Base-by-base conservation (phyloP, 2,329 filamentous ascomycete species). In the Lasiodiplodia sp. region DNA sequence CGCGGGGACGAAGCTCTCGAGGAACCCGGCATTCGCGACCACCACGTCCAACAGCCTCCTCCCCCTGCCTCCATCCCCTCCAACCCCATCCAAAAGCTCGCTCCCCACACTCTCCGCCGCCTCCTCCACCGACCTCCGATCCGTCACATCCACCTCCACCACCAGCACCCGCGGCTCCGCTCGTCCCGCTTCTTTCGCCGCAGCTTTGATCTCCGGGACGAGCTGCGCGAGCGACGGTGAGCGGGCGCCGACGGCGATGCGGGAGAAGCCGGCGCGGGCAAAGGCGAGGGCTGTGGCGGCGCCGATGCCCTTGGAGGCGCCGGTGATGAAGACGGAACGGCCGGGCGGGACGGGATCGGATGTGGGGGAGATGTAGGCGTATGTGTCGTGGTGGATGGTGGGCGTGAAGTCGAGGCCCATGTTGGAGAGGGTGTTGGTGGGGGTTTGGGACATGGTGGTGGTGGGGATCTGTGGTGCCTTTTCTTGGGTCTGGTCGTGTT, bases 281-380 rank as follows among this genome's bases (percentile, higher is more conserved):
- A 84, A 90, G 11, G 85, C 83, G n/a, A 86, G 73, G 1, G 86
- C 87, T 3, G 83, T 86, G 16, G 83, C 81, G 2, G 79, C 79
- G 6, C 88, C 87, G 44, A 88, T 83, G 3, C 87, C 86, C 49
- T 83, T 84, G 2, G 84, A 85, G 0, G 84, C 86, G 10, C 87
- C 88, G 0, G 83, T 87, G 63, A 90, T 83, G 68, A 90, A 80
- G 56, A 86, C 78, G 4, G 77, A 73, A 70, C 82, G 82, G 38
- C 79, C 79, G 12, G 70, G 38, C 1, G 49, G 49, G 21, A 52
- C 2, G 18, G 1, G 5, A 2, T 4, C 4, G 49, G 49, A 7
- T 23, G n/a, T 1, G 25, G 75, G 73, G 69, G 82, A 76, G 73
- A 90, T 89, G 69, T 78, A 79, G 0, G 83, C 80, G 73, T 90